Evolutionary conservation across 179 eudicot species (phyloP).

Genomic region (Beta lomatogona): DNA sequence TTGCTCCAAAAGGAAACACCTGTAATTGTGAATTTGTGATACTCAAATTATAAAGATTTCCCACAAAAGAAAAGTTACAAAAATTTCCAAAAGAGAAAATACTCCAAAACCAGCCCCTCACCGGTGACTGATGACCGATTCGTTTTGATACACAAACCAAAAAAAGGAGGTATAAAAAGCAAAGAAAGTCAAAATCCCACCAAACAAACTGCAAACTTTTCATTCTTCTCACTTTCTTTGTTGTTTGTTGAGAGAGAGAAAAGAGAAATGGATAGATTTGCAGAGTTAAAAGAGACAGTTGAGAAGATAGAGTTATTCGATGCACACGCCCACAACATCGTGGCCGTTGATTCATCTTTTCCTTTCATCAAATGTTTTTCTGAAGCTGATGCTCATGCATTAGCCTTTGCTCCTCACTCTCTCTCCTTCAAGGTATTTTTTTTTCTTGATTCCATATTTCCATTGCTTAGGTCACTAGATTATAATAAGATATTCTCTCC

Average conservation of each 20-base stretch:
- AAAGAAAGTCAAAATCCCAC: background rate
- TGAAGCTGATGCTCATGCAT: slow-evolving; percentile 68
- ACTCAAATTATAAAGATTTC: too few relatives aligned
- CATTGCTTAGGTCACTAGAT: too few relatives aligned
- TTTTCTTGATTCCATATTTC: too few relatives aligned
- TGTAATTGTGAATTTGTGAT: too few relatives aligned
- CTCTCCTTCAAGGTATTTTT: slow-evolving; percentile 21
- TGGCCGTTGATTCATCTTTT: slow-evolving; percentile 59
- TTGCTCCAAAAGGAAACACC: too few relatives aligned
- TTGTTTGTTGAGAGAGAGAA: too few relatives aligned
- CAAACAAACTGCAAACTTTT: background rate
- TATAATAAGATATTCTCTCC: too few relatives aligned
- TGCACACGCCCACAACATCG: slow-evolving; percentile 83
- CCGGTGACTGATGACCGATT: background rate
- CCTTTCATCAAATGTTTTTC: slow-evolving; percentile 77
- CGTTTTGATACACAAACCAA: background rate
- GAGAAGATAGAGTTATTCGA: slow-evolving; percentile 67
- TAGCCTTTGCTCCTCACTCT: slow-evolving; percentile 62
- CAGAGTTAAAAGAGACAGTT: slow-evolving; percentile 57
- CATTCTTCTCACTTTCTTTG: too few relatives aligned
- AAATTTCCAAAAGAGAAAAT: too few relatives aligned
- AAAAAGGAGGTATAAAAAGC: too few relatives aligned
- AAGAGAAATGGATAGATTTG: slow-evolving; percentile 30
- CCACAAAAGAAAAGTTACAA: too few relatives aligned
- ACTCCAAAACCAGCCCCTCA: background rate